phyloP scores from a whole-genome alignment of 2,329 filamentous ascomycete genomes.

The Apiospora phragmitis region DNA sequence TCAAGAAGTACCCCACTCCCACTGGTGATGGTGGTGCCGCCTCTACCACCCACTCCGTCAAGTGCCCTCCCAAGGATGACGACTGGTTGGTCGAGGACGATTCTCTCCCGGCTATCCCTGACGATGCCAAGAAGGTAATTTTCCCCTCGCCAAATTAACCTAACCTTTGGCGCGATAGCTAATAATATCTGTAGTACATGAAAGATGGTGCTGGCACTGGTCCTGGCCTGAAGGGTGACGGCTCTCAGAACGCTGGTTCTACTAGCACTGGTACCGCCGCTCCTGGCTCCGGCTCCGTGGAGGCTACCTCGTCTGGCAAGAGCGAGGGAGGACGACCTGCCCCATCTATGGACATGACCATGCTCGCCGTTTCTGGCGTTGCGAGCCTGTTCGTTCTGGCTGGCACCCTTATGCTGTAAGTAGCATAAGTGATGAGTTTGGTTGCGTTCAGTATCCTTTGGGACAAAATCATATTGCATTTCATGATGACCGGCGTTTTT shows the following conservation, averaged over 20 bases:
- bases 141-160: not conserved
- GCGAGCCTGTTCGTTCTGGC: conserved; percentile 37
- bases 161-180: not conserved
- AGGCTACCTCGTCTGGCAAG: conserved; percentile 38
- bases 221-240: conserved; percentile 52
- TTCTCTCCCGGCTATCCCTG: conserved; percentile 52
- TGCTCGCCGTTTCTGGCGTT: conserved; percentile 36
- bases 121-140: conserved; percentile 40
- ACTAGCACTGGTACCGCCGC: conserved; percentile 44
- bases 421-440: not conserved
- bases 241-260: conserved; percentile 53
- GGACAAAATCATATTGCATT: not conserved
- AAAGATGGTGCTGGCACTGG: conserved; percentile 52
- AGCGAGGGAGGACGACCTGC: conserved; percentile 32
- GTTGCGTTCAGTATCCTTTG: not conserved
- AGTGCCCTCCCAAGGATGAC: conserved; percentile 50
- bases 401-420: conserved; percentile 42
- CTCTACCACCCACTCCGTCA: conserved; percentile 44
- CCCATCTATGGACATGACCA: conserved; percentile 38
- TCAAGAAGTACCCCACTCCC: conserved; percentile 51
- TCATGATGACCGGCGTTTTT: not conserved
- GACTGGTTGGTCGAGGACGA: conserved; percentile 50
- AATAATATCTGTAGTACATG: conserved; percentile 44
- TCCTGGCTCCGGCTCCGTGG: conserved; percentile 39
- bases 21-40: conserved; percentile 51